Evolutionary conservation across 768 basidiomycete species (phyloP).

Genomic region (Kwoniella sp.): DNA sequence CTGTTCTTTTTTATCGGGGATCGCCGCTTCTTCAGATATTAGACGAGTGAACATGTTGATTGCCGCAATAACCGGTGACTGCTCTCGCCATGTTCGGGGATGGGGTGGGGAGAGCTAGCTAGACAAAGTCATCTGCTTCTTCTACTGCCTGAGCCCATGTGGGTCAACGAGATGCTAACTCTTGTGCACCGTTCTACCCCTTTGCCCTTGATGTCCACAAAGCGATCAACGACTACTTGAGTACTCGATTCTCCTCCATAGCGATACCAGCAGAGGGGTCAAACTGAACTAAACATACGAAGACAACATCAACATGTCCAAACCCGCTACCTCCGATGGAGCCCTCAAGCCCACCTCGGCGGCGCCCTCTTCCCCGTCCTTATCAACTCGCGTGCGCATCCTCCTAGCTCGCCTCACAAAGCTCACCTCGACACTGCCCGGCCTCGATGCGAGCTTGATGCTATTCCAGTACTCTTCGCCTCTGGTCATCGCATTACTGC

Average conservation of each 20-base stretch:
- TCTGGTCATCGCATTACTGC: conserved; percentile 46
- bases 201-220: too few relatives aligned
- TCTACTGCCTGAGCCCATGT: too few relatives aligned
- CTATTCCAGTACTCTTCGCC: conserved; percentile 51
- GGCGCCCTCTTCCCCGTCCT: background rate
- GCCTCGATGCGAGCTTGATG: conserved; percentile 54
- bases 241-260: too few relatives aligned
- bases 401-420: conserved; percentile 32
- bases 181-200: too few relatives aligned
- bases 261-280: too few relatives aligned
- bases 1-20: background rate
- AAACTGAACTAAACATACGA: background rate
- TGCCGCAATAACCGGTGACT: conserved; percentile 6
- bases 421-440: conserved; percentile 44
- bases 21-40: background rate
- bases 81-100: background rate
- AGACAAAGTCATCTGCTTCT: too few relatives aligned
- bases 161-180: too few relatives aligned
- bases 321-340: background rate
- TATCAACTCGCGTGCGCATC: background rate
- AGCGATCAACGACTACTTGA: too few relatives aligned
- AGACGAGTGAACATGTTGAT: background rate
- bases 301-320: conserved; percentile 1
- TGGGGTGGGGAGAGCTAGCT: background rate
- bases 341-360: background rate